Evolutionary conservation across 2,329 filamentous ascomycete genomes (phyloP).

Genomic region (Penicillium olsonii): DNA sequence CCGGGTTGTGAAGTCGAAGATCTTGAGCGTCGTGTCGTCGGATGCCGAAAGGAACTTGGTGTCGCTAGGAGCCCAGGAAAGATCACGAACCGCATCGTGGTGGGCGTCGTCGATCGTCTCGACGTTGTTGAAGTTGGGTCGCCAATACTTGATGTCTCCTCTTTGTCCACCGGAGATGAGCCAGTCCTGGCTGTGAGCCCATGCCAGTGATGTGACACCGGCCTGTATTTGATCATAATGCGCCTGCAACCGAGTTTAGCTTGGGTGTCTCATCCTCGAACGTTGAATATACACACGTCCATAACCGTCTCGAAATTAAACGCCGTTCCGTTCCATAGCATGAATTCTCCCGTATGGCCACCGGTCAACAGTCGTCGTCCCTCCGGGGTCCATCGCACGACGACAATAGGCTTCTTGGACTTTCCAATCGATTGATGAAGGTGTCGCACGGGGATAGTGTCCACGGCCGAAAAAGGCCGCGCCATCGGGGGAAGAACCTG

Average conservation of each 20-base stretch:
- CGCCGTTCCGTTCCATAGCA: constrained; percentile 95
- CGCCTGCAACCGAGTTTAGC: constrained; percentile 51
- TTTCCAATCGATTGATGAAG: constrained; percentile 98
- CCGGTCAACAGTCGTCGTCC: constrained; percentile 88
- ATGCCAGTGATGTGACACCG: constrained; percentile 53
- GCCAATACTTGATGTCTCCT: constrained; percentile 96
- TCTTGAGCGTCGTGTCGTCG: constrained; percentile 89
- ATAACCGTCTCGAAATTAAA: constrained; percentile 99
- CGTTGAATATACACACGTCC: constrained; percentile 56
- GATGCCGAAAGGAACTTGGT: constrained; percentile 95
- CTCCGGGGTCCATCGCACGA: constrained; percentile 96
- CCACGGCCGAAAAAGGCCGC: constrained; percentile 71
- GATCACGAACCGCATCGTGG: constrained; percentile 81
- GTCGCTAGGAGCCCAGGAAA: constrained; percentile 92
- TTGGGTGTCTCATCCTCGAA: neutral
- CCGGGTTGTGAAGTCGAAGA: constrained; percentile 91
- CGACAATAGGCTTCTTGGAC: constrained; percentile 94
- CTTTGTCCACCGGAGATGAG: constrained; percentile 93
- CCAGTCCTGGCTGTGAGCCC: constrained; percentile 97
- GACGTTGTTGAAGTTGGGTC: constrained; percentile 98
- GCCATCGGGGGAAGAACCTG: constrained; percentile 87
- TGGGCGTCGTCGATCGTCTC: constrained; percentile 86
- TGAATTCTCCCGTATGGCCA: constrained; percentile 96
- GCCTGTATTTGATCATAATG: constrained; percentile 65
- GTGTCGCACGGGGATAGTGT: constrained; percentile 91